Base-by-base conservation (phyloP, 2,329 filamentous ascomycete species). In the Claviceps spartinae region DNA sequence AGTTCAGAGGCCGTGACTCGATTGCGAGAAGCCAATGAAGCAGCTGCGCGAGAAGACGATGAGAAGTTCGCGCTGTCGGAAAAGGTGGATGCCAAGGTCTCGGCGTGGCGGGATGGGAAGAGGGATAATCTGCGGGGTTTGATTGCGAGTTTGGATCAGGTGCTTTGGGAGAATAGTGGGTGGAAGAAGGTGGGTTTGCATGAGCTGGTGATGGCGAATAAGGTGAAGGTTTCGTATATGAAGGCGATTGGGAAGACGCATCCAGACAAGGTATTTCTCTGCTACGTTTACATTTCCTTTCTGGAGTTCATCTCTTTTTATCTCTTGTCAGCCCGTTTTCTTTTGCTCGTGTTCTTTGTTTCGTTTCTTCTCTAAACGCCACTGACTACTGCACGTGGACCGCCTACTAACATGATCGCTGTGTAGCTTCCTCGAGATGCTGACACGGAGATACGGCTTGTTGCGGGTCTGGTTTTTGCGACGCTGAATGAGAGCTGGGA, bases 161-260 rank as follows among this genome's bases (percentile, higher is more conserved):
- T 98, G 30, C 75, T 98, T 30, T 98, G 93, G 93, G 83, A 88
- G 57, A 84, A 83, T 43, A 88, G 88, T 56, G 89, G 88, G 4
- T 98, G 93, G 93, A 96, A 95, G 73, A 95, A 94, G 73, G 84
- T 97, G 52, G 89, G 88, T 36, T 81, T 98, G 81, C 85, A 90
- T 57, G 93, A 98, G 71, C 69, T 98, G 59, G 85, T 98, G 50
- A 79, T 95, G 77, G 83, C 89, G 37, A 89, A 87, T 59, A 95
- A 91, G 75, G 93, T 97, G 66, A 98, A 98, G 79, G 85, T 98
- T 57, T 76, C 86, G 54, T 98, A 98, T 66, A 97, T 98, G 93
- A 96, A 95, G 78, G 93, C 91, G 5, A 97, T 98, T 76, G 88
- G 85, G 11, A 97, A 96, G 76, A 93, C 93, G 60, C 93, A 98